These are phyloP conservation scores for Pyrrhoderma noxium DNA, from an alignment of 1,284 basidiomycete species.

Conservation along the genomic window DNA sequence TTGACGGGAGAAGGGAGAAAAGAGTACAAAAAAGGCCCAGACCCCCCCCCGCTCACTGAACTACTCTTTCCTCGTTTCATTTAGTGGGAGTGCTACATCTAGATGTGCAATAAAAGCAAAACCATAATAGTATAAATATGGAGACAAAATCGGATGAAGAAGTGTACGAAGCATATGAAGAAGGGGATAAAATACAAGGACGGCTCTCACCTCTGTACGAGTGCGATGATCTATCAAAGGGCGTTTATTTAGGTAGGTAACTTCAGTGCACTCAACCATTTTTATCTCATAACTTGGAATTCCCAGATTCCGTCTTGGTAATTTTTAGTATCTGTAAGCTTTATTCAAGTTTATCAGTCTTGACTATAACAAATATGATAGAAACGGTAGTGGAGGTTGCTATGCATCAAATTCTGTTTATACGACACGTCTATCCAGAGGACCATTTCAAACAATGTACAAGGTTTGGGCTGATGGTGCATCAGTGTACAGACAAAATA, in stretches of 20 bases:
- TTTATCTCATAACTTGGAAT: background rate
- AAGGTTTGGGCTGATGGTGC: constrained; percentile 86
- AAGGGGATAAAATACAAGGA: background rate
- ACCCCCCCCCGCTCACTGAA: too few relatives aligned
- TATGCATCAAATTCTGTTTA: constrained; percentile 86
- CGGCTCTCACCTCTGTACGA: background rate
- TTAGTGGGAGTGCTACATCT: too few relatives aligned
- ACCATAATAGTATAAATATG: too few relatives aligned
- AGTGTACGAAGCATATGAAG: background rate
- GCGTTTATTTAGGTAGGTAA: background rate
- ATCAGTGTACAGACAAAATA: constrained; percentile 83
- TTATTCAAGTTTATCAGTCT: background rate
- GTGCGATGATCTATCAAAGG: background rate
- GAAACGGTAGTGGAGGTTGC: constrained; percentile 77
- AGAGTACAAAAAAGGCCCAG: too few relatives aligned
- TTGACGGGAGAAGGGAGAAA: too few relatives aligned
- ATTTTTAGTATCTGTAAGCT: constrained; percentile 5
- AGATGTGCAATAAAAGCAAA: too few relatives aligned
- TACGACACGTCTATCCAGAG: constrained; percentile 83
- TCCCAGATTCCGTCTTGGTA: background rate
- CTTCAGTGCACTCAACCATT: too few relatives aligned
- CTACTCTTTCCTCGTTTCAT: too few relatives aligned
- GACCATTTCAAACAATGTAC: constrained; percentile 81
- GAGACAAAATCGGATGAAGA: background rate
- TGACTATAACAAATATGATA: background rate